Conservation (phyloP, 1,284 basidiomycete genomes). For the Testicularia cyperi region DNA sequence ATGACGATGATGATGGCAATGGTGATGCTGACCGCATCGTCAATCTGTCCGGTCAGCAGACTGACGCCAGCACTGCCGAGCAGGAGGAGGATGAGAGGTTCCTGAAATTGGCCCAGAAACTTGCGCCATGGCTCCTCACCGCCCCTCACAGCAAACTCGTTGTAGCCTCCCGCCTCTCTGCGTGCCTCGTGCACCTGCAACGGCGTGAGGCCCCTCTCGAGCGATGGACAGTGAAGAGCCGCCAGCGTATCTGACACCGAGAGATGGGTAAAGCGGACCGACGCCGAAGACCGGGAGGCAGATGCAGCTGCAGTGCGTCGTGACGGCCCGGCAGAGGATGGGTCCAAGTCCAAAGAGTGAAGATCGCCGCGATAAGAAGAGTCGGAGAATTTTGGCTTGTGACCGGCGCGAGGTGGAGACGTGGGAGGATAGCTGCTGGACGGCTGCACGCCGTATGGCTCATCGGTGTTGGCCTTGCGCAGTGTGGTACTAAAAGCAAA, state of each 20-base stretch:
- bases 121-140: constrained; percentile 80
- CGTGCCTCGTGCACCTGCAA: constrained; percentile 29
- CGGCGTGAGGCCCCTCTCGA: constrained; percentile 31
- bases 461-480: constrained; percentile 31
- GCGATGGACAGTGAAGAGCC: constrained; percentile 34
- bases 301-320: too few relatives aligned
- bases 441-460: constrained; percentile 6
- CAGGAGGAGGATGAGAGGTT: constrained; percentile 85
- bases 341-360: constrained; percentile 8
- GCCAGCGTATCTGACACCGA: constrained; percentile 30
- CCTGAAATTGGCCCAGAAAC: constrained; percentile 89
- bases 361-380: constrained; percentile 1
- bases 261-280: constrained; percentile 36
- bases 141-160: constrained; percentile 86
- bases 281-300: constrained; percentile 15
- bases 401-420: constrained; percentile 10
- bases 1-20: constrained; percentile 91
- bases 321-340: too few relatives aligned
- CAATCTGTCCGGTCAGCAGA: constrained; percentile 85
- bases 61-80: constrained; percentile 85
- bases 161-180: constrained; percentile 60
- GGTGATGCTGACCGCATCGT: constrained; percentile 90
- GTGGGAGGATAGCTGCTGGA: constrained; percentile 11
- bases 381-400: constrained; percentile 18
- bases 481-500: constrained; percentile 48